Base-by-base conservation (phyloP, 176 grass and related monocot genomes). In the Urochloa ruziziensis region DNA sequence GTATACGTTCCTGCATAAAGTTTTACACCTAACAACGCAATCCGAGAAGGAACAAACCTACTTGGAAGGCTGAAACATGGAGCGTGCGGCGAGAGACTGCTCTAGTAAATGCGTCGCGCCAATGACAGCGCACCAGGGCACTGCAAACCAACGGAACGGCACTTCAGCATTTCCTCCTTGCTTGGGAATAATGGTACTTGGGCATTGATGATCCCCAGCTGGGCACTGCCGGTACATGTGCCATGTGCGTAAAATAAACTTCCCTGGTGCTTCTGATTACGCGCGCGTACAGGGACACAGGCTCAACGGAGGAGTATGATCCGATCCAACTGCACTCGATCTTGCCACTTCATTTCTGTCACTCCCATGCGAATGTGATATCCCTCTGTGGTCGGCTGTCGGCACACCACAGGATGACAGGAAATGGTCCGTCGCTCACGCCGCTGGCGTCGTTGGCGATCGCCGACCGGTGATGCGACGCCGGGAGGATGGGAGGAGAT, bases 81-180 rank as follows among this genome's bases (percentile, higher is more conserved):
- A 65, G 13, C 77, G 52, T 75, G 82, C 27, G 23, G 37, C 7
- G 34, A 25, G 15, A 3, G 2, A 1, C 54, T 7, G 19, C 40
- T 44, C 42, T 15, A 1, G 73, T 84, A 66, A 88, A 88, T 80
- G 87, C 67, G 75, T 77, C 18, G 63, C 62, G 74, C 80, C 66
- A 83, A 61, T 43, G 86, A 73, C 86, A 88, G 65, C 65, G 73
- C 80, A 77, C n/a, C 39, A 17, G 65, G 65, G 6, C 35, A 32
- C 15, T 0, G 21, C 37, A 13, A 68, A 30, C 49, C 49, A 34
- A 68, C 40, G 52, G 39, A 68, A 82, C 15, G 44, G 21, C 61
- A 79, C 60, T 49, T 79, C 2, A 8, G 40, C 43, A 51, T 80
- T 33, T 16, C 21, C 29, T 36, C 15, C 7, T n/a, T 19, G n/a